phyloP scores from a whole-genome alignment of 2,329 filamentous ascomycete species.

The Colletotrichum tofieldiae region DNA sequence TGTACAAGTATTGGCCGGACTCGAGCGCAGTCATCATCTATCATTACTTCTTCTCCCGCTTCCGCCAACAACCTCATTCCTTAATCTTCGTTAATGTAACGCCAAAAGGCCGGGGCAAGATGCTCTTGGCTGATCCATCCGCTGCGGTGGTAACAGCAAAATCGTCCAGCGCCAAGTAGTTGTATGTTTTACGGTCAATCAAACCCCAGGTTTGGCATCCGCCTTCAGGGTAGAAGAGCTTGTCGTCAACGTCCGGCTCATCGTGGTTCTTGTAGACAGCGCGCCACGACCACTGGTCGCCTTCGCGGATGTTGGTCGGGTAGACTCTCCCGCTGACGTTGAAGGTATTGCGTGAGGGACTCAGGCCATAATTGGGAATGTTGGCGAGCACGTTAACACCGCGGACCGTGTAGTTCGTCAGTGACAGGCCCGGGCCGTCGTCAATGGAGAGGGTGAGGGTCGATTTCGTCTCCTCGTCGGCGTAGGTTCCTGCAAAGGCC shows the following conservation, averaged over 20 bases:
- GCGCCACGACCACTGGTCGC: slow-evolving; percentile 50
- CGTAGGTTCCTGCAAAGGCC: slow-evolving; percentile 57
- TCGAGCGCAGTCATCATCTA: no score
- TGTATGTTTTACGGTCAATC: slow-evolving; percentile 53
- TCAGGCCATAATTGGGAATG: slow-evolving; percentile 49
- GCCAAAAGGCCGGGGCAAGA: slow-evolving; percentile 26
- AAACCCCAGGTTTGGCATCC: slow-evolving; percentile 53
- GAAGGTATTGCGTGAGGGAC: slow-evolving; percentile 3
- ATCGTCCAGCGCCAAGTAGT: slow-evolving; percentile 51
- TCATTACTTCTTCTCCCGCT: not conserved
- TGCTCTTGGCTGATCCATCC: slow-evolving; percentile 21
- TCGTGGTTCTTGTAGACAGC: slow-evolving; percentile 50
- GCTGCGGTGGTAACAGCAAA: slow-evolving; percentile 47
- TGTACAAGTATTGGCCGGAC: not conserved
- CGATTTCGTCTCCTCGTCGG: slow-evolving; percentile 57
- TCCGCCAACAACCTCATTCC: not conserved
- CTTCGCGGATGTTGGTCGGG: slow-evolving; percentile 27
- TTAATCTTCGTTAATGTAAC: slow-evolving; percentile 15
- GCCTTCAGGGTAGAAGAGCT: slow-evolving; percentile 50
- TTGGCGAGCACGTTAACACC: slow-evolving; percentile 58
- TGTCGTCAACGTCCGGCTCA: slow-evolving; percentile 44
- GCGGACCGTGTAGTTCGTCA: slow-evolving; percentile 58
- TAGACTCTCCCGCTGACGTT: slow-evolving; percentile 33
- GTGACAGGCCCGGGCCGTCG: slow-evolving; percentile 56
- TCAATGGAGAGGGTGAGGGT: slow-evolving; percentile 58